Base-by-base conservation (phyloP, 805 yeast genomes). In the Jamesozyma rosinii region DNA sequence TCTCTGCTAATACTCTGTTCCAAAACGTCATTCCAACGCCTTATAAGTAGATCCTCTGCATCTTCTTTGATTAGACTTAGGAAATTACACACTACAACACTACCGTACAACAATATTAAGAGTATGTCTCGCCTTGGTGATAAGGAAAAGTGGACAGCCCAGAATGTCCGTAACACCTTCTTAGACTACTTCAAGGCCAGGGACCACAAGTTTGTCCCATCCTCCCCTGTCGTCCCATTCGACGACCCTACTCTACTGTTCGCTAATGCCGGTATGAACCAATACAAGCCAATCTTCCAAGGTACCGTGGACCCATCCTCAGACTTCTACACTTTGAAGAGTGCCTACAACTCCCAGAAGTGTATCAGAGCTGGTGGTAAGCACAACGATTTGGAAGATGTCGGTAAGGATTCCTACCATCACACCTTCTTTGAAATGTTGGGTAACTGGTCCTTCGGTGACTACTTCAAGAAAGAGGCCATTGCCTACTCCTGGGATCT, bases 401-500 rank as follows among this genome's bases (percentile, higher is more conserved):
- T 92, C 39, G 99, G 99, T 50, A 80, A 83, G 59, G 99, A 92
- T 67, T 86, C 95, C 42, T 92, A 92, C 63, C 99, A 92, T 65
- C 99, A 92, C 66, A 92, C 99, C 15, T 94, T 94, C 62, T 92
- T 92, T 56, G 99, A 92, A 70, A 92, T 92, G 99, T 76, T 92
- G 68, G 99, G 99, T 59, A 92, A 92, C 74, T 92, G 99, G 99
- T 92, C 98, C 5, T 92, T 92, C 66, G 99, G 99, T 58, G 98
- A 92, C 68, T 92, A 92, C 65, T 92, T 92, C 79, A 92, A 92
- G 66, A 77, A 83, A 57, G 98, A 88, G 61, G 97, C 97, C 42
- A 82, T 89, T 57, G 67, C 68, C 8, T 85, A 75, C 69, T 80
- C 95, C 9, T 92, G 97, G 97, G 94, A 88, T 45, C 72, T 92